Evolutionary conservation across 192 early-diverging fungal genomes (phyloP), one percentile per base, ranked within the genome.

Genomic region (Podila epicladia): DNA sequence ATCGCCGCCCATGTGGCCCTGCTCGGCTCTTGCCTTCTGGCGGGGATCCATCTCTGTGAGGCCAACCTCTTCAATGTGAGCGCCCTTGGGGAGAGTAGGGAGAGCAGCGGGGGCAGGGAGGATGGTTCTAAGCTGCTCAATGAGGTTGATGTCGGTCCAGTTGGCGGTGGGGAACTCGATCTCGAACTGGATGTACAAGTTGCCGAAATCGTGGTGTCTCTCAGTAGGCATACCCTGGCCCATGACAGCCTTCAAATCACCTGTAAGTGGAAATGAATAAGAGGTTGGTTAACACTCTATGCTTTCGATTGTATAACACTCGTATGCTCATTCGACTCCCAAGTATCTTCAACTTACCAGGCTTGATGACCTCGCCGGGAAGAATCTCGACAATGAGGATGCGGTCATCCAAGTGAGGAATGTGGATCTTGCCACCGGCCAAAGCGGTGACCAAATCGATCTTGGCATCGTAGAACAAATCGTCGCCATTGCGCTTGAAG

Each of bases 171-270:
- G 98, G 94, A 99, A 99, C 57, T 90, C 90, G 69, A 99, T 88
- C 58, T 93, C 92, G 75, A 99, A 99, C 75, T 93, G 93, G 83
- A 98, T 83, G 79, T 94, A 98, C 29, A 99, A 84, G 85, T 95
- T 96, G 61, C 98, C 98, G 68, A 91, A 90, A 86, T 97, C 89
- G 83, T 92, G 91, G 83, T 92, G 89, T 79, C 95, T 94, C 83
- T 95, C 92, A 67, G 90, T 90, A 64, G 98, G 98, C 96, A 99
- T 98, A 65, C 98, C 98, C 89, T 99, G 95, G 74, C 89, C 88
- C 65, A 84, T 85, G 59, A 98, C 91, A 60, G 89, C 87, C 91
- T 99, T 99, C 71, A 91, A 79, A 63, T 95, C 92, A 72, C 82
- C 83, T 82, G 45, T n/a, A 69, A 58, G 45, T 20, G 45, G 69